These are phyloP conservation scores for Blepharisma undulans DNA, from an alignment of 169 alveolate genomes.

Conservation along the genomic window DNA sequence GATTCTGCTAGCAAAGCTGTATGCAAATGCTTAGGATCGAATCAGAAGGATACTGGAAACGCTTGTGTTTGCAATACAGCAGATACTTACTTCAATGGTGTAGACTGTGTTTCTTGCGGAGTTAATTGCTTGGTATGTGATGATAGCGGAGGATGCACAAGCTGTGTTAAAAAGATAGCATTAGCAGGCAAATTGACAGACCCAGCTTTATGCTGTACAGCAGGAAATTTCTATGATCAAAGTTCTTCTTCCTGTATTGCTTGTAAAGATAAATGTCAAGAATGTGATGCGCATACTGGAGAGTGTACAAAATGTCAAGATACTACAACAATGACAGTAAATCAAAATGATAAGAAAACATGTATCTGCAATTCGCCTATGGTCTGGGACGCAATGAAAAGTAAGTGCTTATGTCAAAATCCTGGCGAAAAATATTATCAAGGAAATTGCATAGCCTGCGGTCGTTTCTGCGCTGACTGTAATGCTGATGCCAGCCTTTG, in stretches of 20 bases:
- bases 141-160: too few species aligned
- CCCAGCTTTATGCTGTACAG: too few species aligned
- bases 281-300: neutral
- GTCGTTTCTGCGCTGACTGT: neutral
- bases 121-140: too few species aligned
- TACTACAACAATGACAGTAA: neutral
- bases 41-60: too few species aligned
- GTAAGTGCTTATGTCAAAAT: neutral
- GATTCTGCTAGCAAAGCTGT: too few species aligned
- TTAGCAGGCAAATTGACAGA: too few species aligned
- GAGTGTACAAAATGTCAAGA: neutral
- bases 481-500: neutral
- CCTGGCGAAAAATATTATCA: neutral
- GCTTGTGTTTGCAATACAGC: too few species aligned
- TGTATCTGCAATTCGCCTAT: neutral
- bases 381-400: neutral
- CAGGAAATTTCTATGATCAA: too few species aligned
- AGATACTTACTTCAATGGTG: too few species aligned
- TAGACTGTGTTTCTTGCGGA: too few species aligned
- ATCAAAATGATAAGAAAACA: neutral
- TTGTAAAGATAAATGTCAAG: neutral
- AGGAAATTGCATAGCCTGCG: neutral
- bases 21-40: too few species aligned
- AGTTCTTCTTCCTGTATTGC: neutral
- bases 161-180: too few species aligned